These are phyloP conservation scores for Mycena olivaceomarginata DNA, from an alignment of 768 basidiomycete species.

Conservation along the genomic window DNA sequence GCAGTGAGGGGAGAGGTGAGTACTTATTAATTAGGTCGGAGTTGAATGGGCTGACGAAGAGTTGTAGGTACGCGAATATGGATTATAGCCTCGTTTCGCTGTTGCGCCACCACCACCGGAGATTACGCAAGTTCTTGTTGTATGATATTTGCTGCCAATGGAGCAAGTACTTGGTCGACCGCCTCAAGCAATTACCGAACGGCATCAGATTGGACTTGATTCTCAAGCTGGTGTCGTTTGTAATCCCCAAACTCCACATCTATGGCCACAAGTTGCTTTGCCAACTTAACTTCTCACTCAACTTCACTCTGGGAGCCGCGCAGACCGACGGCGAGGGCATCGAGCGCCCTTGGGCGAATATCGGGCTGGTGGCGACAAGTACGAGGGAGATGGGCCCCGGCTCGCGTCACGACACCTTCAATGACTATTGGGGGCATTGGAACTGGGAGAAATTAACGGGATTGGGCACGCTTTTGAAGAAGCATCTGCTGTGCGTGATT, in stretches of 20 bases:
- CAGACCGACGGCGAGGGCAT: too few relatives aligned
- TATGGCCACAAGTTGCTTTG: slow-evolving; percentile 42
- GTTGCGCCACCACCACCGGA: not conserved
- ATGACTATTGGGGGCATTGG: not conserved
- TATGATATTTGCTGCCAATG: slow-evolving; percentile 53
- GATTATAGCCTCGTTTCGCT: not conserved
- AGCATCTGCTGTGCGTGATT: slow-evolving; percentile 21
- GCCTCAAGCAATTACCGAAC: not conserved
- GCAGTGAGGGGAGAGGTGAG: not conserved
- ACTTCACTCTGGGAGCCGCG: slow-evolving; percentile 33
- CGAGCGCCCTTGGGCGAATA: too few relatives aligned
- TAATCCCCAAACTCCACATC: slow-evolving; percentile 51
- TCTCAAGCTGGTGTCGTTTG: slow-evolving; percentile 38
- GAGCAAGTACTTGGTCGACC: slow-evolving; percentile 15
- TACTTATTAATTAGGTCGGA: not conserved
- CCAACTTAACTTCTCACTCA: slow-evolving; percentile 49
- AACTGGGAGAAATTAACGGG: slow-evolving; percentile 57
- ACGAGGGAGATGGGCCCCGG: too few relatives aligned
- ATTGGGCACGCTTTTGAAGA: slow-evolving; percentile 47
- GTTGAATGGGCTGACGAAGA: not conserved
- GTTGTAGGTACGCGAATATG: not conserved
- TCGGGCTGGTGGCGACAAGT: too few relatives aligned
- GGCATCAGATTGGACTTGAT: slow-evolving; percentile 9
- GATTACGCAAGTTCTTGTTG: not conserved
- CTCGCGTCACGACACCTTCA: too few relatives aligned